Conservation (phyloP, 179 eudicot species). For the Amaranthus tricolor region DNA sequence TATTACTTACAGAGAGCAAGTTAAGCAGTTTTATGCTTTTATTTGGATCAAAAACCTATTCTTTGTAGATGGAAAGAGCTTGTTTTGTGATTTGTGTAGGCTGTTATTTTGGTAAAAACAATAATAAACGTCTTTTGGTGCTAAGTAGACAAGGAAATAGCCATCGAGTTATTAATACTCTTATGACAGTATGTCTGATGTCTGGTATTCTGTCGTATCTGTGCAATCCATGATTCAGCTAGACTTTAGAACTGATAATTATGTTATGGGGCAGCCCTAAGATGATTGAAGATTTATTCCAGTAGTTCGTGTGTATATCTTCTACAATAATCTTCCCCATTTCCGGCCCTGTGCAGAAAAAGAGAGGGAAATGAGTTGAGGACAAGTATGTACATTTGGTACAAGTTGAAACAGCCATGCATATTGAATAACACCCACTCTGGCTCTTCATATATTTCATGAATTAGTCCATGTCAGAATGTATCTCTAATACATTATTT, state of each 20-base stretch:
- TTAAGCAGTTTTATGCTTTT: conserved; percentile 29
- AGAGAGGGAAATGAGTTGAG: neutral
- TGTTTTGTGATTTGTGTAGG: no score
- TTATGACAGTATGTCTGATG: neutral
- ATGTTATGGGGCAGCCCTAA: neutral
- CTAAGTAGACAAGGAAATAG: no score
- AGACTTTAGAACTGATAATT: neutral
- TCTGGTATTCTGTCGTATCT: conserved; percentile 4
- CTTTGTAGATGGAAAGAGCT: neutral
- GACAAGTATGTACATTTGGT: neutral
- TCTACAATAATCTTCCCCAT: neutral
- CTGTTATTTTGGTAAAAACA: no score
- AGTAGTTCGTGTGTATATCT: neutral
- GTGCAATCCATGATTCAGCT: neutral
- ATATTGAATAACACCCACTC: neutral
- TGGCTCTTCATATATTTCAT: neutral
- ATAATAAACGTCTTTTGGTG: no score
- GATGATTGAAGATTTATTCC: neutral
- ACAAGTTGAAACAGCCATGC: neutral
- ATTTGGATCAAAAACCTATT: neutral
- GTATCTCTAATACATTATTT: neutral
- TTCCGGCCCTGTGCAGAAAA: neutral
- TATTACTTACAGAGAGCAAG: conserved; percentile 89
- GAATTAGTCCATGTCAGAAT: neutral
- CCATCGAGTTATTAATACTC: neutral